Base-by-base conservation (phyloP, 2,329 filamentous ascomycete genomes). In the Plenodomus biglobosus region DNA sequence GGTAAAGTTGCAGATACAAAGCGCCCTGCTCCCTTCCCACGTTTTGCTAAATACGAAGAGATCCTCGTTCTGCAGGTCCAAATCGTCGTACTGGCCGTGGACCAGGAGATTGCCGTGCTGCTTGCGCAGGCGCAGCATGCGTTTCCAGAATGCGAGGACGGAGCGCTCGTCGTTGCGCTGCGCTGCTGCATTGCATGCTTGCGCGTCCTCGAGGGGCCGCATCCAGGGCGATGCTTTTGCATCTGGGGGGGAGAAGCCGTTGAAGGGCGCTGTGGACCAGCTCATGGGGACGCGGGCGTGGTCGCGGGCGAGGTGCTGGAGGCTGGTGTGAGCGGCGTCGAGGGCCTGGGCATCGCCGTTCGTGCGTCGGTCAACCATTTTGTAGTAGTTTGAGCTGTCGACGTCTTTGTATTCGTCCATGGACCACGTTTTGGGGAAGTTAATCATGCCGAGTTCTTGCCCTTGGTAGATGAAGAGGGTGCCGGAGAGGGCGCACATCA, bases 221-320 rank as follows among this genome's bases (percentile, higher is more conserved):
- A 85, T 85, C 83, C 83, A 85, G 0, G 83, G 81, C 42, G 73
- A 71, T 0, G 74, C 75, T 0, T 70, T 73, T 0, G 72, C 36
- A 70, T 75, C 73, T 1, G 74, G 75, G 0, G 73, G 73, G 1
- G 73, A 45, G 73, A 88, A 88, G 1, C 86, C 86, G 0, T 81
- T 83, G 53, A 85, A 77, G 1, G 74, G 65, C 0, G 72, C 71
- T 0, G 66, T 75, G 46, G 77, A 77, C 86, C 86, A 89, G 54
- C 86, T 84, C 73, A 90, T 82, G 0, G 86, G 86, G 3, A 83
- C 79, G n/a, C 86, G 77, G 8, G 84, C 79, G 61, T 89, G 82
- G 64, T 89, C 85, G 24, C 85, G 75, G 5, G 79, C 84, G 22
- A 87, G 78, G 49, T 79, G 75, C 53, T 84, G 79, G 42, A 88